Evolutionary conservation across 2,329 filamentous ascomycete species (phyloP).

Genomic region (Stachybotrys echinatus): DNA sequence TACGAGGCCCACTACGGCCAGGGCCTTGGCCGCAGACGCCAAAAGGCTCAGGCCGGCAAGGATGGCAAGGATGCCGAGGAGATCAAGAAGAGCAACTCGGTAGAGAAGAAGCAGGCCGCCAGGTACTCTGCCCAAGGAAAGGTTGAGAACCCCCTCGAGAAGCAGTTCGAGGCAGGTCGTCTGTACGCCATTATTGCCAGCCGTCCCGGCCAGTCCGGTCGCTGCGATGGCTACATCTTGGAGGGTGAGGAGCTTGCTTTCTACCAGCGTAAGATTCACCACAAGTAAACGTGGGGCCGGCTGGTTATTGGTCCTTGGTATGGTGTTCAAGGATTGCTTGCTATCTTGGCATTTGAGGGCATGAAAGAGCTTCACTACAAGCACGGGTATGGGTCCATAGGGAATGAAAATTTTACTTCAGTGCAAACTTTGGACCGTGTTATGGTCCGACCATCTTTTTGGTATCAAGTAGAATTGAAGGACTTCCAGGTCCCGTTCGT

Average conservation of each 20-base stretch:
- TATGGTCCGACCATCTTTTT: too few relatives aligned
- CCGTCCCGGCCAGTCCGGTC: conserved; percentile 93
- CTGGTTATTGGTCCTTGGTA: conserved; percentile 19
- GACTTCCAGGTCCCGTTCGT: neutral
- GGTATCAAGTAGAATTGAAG: neutral
- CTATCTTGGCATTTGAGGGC: conserved; percentile 26
- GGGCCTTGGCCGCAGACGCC: conserved; percentile 81
- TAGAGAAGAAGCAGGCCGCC: conserved; percentile 93
- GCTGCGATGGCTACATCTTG: conserved; percentile 94
- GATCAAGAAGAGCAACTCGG: conserved; percentile 88
- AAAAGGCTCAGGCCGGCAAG: conserved; percentile 65
- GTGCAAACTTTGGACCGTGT: neutral
- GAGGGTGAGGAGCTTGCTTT: conserved; percentile 99
- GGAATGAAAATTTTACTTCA: conserved; percentile 25
- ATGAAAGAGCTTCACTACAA: conserved; percentile 29
- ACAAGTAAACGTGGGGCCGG: conserved; percentile 67
- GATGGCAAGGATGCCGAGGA: conserved; percentile 61
- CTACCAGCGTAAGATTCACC: conserved; percentile 99
- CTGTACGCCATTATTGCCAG: conserved; percentile 89
- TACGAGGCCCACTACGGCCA: conserved; percentile 99
- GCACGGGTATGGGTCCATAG: conserved; percentile 31
- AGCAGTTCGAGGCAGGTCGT: conserved; percentile 99
- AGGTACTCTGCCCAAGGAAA: conserved; percentile 81
- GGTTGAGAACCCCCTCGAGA: conserved; percentile 89
- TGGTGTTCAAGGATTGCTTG: conserved; percentile 33